A percentile compares a stretch with the other conserved stretches of the same genome.
Evolutionary conservation across 2,329 filamentous ascomycete genomes (phyloP).

Genomic region (Stachybotrys elegans): DNA sequence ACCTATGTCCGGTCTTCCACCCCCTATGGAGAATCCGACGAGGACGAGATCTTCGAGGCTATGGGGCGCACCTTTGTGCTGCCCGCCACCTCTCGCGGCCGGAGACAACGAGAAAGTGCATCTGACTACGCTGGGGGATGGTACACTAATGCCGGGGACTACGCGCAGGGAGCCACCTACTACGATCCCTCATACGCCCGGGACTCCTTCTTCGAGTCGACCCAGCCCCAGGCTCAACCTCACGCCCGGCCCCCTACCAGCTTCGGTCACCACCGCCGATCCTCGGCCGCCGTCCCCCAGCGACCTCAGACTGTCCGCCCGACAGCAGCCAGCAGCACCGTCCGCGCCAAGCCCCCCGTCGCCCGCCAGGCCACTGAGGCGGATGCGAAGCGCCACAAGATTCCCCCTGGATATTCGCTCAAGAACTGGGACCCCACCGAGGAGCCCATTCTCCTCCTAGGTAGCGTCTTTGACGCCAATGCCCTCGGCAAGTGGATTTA

Average conservation of each 20-base stretch:
- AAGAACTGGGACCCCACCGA: conserved; percentile 98
- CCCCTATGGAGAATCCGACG: conserved; percentile 58
- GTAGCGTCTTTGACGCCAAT: conserved; percentile 96
- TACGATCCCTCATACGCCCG: conserved; percentile 30
- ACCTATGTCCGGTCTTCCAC: conserved; percentile 55
- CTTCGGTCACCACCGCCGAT: conserved; percentile 38
- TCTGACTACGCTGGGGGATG: conserved; percentile 45
- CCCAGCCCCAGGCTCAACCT: conserved; percentile 19
- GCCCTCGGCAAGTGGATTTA: conserved; percentile 99
- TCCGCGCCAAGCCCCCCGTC: conserved; percentile 22
- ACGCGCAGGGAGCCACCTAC: conserved; percentile 42
- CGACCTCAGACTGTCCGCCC: conserved; percentile 49
- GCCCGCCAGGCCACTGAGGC: conserved; percentile 49
- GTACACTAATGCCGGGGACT: conserved; percentile 55
- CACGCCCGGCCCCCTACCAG: conserved; percentile 34
- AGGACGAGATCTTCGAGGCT: conserved; percentile 55
- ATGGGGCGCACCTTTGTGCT: conserved; percentile 49
- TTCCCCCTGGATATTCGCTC: conserved; percentile 84
- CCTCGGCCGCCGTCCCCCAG: conserved; percentile 45
- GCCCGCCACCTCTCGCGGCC: conserved; percentile 40
- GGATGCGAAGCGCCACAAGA: conserved; percentile 62
- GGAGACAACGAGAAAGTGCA: conserved; percentile 26
- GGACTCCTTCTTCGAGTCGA: conserved; percentile 34
- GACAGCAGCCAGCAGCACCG: conserved; percentile 17
- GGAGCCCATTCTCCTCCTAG: conserved; percentile 87